Evolutionary conservation across 805 yeast species (phyloP).

Genomic region (Cephaloascus fragrans): DNA sequence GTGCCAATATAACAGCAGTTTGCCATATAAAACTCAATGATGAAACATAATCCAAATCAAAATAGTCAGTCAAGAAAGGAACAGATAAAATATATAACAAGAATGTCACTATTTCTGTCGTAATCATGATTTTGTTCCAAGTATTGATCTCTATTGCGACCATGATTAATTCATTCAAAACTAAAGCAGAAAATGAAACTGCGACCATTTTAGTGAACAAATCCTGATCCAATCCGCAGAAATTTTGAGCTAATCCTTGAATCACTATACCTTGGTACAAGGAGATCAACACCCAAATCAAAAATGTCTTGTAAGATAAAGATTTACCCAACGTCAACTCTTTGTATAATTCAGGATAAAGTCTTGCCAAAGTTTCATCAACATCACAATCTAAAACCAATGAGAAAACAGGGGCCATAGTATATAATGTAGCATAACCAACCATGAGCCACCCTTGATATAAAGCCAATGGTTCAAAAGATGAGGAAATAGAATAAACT

Average conservation of each 20-base stretch:
- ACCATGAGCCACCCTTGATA: slow-evolving; percentile 98
- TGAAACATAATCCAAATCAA: slow-evolving; percentile 54
- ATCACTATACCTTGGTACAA: slow-evolving; percentile 85
- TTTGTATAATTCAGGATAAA: slow-evolving; percentile 91
- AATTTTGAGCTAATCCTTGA: slow-evolving; percentile 71
- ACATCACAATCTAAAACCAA: slow-evolving; percentile 87
- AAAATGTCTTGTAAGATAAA: slow-evolving; percentile 77
- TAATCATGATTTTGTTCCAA: slow-evolving; percentile 78
- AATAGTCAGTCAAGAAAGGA: slow-evolving; percentile 85
- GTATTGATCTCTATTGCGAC: slow-evolving; percentile 85
- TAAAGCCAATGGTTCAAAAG: slow-evolving; percentile 88
- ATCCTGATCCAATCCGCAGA: slow-evolving; percentile 48
- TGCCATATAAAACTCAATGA: slow-evolving; percentile 63
- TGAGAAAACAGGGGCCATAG: slow-evolving; percentile 97
- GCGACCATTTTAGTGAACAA: slow-evolving; percentile 74
- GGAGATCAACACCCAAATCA: slow-evolving; percentile 84
- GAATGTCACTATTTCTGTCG: slow-evolving; percentile 63
- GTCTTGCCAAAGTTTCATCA: slow-evolving; percentile 75
- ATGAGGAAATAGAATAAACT: slow-evolving; percentile 76
- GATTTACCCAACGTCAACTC: slow-evolving; percentile 87
- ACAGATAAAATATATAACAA: slow-evolving; percentile 59
- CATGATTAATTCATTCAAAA: slow-evolving; percentile 85
- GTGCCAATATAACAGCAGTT: slow-evolving; percentile 45
- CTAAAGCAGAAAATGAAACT: slow-evolving; percentile 67
- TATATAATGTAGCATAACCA: slow-evolving; percentile 93